phyloP scores from a whole-genome alignment of 768 basidiomycete genomes.

The Xerocomellus chrysenteron region DNA sequence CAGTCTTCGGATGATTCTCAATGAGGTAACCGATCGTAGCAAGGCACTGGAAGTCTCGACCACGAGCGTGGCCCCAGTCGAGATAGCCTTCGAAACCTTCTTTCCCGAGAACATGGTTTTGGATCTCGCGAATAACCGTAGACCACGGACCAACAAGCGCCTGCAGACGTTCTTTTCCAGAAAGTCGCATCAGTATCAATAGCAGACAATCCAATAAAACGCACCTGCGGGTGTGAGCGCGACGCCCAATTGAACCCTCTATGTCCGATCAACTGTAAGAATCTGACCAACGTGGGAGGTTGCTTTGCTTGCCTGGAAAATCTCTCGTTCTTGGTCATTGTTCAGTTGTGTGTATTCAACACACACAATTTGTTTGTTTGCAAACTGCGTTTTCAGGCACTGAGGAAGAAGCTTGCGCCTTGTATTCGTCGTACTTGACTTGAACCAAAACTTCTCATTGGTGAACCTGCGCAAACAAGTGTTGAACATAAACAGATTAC shows the following conservation, averaged over 20 bases:
- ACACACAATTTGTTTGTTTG: slow-evolving; percentile 48
- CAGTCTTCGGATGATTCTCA: slow-evolving; percentile 29
- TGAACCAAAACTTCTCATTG: slow-evolving; percentile 40
- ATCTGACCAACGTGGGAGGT: background rate
- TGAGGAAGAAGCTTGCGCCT: slow-evolving; percentile 36
- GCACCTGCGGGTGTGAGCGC: slow-evolving; percentile 49
- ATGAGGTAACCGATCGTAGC: slow-evolving; percentile 37
- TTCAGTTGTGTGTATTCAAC: slow-evolving; percentile 53
- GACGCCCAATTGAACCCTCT: slow-evolving; percentile 55
- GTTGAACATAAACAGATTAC: background rate
- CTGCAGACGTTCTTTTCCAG: slow-evolving; percentile 44
- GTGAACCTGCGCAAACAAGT: slow-evolving; percentile 23
- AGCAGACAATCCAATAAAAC: slow-evolving; percentile 3
- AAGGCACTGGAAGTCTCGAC: slow-evolving; percentile 47
- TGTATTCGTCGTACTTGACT: slow-evolving; percentile 17
- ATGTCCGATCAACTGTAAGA: background rate
- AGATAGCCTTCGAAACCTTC: slow-evolving; percentile 38
- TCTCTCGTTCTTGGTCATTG: slow-evolving; percentile 60
- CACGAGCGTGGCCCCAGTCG: slow-evolving; percentile 44
- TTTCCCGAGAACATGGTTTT: slow-evolving; percentile 35
- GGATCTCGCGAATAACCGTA: slow-evolving; percentile 41
- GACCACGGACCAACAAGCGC: slow-evolving; percentile 50
- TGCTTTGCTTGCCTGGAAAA: slow-evolving; percentile 49
- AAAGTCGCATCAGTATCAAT: background rate
- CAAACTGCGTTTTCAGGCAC: slow-evolving; percentile 37